Percentiles rank a stretch among this genome's conserved stretches.
phyloP scores from a whole-genome alignment of 768 basidiomycete genomes.

The Suillus hirtellus region DNA sequence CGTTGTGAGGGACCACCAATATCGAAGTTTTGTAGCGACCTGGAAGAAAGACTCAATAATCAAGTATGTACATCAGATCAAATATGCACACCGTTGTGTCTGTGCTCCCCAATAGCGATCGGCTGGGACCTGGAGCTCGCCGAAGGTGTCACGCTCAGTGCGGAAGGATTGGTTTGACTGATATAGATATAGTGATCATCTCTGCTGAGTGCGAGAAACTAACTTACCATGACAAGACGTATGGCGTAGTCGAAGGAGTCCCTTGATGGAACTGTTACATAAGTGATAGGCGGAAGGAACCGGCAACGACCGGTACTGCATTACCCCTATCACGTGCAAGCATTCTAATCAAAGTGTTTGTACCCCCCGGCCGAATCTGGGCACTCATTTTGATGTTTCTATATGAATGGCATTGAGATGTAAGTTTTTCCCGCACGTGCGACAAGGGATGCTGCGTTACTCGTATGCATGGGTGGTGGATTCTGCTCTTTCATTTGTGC shows the following conservation, averaged over 20 bases:
- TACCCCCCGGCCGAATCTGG: neutral
- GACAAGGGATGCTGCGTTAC: neutral
- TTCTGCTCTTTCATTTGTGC: neutral
- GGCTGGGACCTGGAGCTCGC: constrained; percentile 85
- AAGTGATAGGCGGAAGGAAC: neutral
- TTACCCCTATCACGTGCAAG: neutral
- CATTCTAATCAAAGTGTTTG: neutral
- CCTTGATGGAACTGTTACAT: too few species aligned
- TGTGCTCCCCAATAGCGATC: constrained; percentile 98
- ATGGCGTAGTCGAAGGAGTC: neutral
- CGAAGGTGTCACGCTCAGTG: constrained; percentile 92
- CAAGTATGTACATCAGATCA: neutral
- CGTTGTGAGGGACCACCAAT: constrained; percentile 97
- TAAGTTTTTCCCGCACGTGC: neutral
- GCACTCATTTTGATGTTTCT: neutral
- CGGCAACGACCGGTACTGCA: neutral
- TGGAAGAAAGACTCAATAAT: constrained; percentile 29
- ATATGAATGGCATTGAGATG: neutral
- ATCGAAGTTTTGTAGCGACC: constrained; percentile 96
- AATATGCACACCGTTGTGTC: constrained; percentile 74
- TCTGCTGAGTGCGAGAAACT: neutral
- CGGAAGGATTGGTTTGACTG: constrained; percentile 60
- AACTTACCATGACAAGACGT: constrained; percentile 35
- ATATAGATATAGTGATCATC: neutral
- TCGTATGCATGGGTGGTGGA: neutral